Evolutionary conservation across 2,329 filamentous ascomycete genomes (phyloP).

Genomic region (Alternaria metachromatica): DNA sequence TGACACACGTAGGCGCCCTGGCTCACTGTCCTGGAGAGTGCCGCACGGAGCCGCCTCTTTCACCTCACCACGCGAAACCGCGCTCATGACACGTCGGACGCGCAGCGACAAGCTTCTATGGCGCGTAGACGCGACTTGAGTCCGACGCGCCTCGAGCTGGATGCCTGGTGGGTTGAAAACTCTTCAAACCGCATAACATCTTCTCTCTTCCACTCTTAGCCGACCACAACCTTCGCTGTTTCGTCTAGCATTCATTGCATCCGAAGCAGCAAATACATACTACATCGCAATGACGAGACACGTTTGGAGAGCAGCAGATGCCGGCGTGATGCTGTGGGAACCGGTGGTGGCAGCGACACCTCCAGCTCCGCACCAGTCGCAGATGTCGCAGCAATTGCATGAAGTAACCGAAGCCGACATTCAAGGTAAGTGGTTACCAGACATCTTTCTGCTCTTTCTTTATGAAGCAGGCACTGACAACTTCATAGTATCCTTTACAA

Average conservation of each 20-base stretch:
- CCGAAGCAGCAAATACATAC: neutral
- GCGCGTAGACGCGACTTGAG: neutral
- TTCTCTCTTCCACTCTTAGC: neutral
- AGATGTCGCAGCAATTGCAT: neutral
- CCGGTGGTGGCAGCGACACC: neutral
- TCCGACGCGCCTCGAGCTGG: neutral
- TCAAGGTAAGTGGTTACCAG: neutral
- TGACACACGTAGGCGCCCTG: neutral
- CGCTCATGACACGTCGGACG: neutral
- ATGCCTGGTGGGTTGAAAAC: neutral
- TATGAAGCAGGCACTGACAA: neutral
- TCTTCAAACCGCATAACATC: neutral
- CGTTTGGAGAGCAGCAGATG: neutral
- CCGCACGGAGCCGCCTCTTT: neutral
- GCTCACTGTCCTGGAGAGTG: neutral
- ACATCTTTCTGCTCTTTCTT: neutral
- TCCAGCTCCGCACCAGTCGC: neutral
- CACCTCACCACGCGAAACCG: conserved; percentile 1
- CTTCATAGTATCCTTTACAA: neutral
- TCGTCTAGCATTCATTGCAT: too few relatives aligned
- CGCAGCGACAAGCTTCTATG: neutral
- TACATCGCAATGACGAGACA: neutral
- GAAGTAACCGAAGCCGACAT: neutral
- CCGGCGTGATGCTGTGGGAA: conserved; percentile 3
- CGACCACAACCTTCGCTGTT: neutral